Evolutionary conservation across 768 basidiomycete genomes (phyloP).

Genomic region (Albatrellus ellisii): DNA sequence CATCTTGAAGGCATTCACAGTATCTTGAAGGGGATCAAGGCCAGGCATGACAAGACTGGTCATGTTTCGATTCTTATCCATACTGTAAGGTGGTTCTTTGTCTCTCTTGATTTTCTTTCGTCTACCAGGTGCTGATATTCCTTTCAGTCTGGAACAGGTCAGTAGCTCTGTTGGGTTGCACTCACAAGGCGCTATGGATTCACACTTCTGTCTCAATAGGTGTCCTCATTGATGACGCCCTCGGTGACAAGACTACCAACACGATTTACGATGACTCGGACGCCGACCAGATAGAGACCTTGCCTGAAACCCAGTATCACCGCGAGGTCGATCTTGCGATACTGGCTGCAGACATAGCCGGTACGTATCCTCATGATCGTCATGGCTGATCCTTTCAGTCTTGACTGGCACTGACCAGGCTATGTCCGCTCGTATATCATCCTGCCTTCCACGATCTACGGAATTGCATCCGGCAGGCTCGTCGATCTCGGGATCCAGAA

Average conservation of each 20-base stretch:
- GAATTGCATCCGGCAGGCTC: conserved; percentile 33
- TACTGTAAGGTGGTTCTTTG: background rate
- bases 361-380: conserved; percentile 14
- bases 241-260: conserved; percentile 20
- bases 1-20: background rate
- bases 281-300: conserved; percentile 27
- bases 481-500: conserved; percentile 41
- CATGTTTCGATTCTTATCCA: background rate
- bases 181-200: background rate
- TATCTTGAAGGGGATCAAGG: background rate
- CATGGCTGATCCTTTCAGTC: background rate
- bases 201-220: background rate
- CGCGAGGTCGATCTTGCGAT: conserved; percentile 36
- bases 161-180: background rate
- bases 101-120: background rate
- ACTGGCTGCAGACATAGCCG: conserved; percentile 34
- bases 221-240: background rate
- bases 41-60: background rate
- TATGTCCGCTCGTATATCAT: conserved; percentile 40
- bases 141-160: background rate
- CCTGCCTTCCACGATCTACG: conserved; percentile 47
- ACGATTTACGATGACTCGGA: conserved; percentile 38
- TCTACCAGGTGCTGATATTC: background rate
- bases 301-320: conserved; percentile 33
- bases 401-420: conserved; percentile 20